Percentiles rank a stretch among this genome's conserved stretches.
phyloP scores from a whole-genome alignment of 1,284 basidiomycete genomes.

The Ustilago nuda region DNA sequence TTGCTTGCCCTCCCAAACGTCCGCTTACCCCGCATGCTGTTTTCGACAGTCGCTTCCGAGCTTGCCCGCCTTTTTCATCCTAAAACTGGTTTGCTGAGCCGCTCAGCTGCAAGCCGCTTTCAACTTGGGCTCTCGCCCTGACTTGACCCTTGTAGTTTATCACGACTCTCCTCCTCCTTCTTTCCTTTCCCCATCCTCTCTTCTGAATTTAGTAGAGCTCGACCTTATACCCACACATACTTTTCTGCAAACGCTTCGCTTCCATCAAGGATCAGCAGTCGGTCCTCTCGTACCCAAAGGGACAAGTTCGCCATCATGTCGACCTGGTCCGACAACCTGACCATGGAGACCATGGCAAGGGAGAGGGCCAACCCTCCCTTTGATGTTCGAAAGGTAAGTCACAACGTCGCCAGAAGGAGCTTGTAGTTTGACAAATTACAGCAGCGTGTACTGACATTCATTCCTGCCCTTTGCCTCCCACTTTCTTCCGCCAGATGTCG shows the following conservation, averaged over 20 bases:
- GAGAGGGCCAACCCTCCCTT: constrained; percentile 73
- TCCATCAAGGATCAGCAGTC: background rate
- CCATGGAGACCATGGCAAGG: constrained; percentile 69
- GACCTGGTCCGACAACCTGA: constrained; percentile 54
- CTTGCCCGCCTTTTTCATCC: background rate
- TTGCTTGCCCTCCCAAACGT: background rate
- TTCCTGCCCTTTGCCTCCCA: background rate
- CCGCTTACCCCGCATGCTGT: constrained; percentile 8
- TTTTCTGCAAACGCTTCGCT: background rate
- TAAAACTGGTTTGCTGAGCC: background rate
- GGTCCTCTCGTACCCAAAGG: constrained; percentile 36
- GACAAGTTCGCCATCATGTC: constrained; percentile 44
- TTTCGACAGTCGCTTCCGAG: background rate
- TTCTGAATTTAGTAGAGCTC: constrained; percentile 1
- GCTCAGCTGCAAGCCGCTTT: background rate
- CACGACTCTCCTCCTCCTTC: background rate
- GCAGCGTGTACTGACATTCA: background rate
- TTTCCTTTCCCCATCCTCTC: constrained; percentile 9
- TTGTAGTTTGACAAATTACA: constrained; percentile 34
- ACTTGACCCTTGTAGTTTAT: constrained; percentile 8
- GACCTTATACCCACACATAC: constrained; percentile 5
- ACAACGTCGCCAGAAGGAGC: background rate
- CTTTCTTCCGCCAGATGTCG: constrained; percentile 56
- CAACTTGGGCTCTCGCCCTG: background rate
- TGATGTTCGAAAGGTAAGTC: constrained; percentile 70